Percentiles rank a stretch among this genome's conserved stretches.
phyloP scores from a whole-genome alignment of 2,329 filamentous ascomycete genomes.

The Thielaviopsis musarum region DNA sequence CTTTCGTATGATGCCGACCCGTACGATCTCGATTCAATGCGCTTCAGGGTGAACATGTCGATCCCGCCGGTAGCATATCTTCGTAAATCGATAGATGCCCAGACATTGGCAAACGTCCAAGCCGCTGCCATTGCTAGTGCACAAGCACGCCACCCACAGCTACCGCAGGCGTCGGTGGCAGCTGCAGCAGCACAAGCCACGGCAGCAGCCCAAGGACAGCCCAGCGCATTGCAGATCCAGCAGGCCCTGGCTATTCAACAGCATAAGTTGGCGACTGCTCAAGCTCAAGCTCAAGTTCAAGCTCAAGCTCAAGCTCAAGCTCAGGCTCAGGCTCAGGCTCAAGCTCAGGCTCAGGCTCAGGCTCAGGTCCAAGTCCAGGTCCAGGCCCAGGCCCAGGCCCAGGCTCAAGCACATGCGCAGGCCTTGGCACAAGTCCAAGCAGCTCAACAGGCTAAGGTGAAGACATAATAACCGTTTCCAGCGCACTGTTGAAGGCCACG shows the following conservation, averaged over 20 bases:
- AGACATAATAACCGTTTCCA: slow-evolving; percentile 1
- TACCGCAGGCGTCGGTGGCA: slow-evolving; percentile 14
- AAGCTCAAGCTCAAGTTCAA: slow-evolving; percentile 8
- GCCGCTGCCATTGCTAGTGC: slow-evolving; percentile 11
- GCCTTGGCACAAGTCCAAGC: slow-evolving; percentile 4
- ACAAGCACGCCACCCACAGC: slow-evolving; percentile 13
- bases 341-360: background rate
- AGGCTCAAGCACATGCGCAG: background rate
- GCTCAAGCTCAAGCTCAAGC: slow-evolving; percentile 10
- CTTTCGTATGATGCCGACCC: slow-evolving; percentile 62
- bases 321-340: slow-evolving; percentile 16
- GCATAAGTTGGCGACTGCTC: slow-evolving; percentile 12
- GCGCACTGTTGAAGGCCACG: background rate
- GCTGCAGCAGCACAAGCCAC: slow-evolving; percentile 13
- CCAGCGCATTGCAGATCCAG: slow-evolving; percentile 9
- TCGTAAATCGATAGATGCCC: slow-evolving; percentile 16
- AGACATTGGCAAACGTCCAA: slow-evolving; percentile 14
- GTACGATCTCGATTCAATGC: slow-evolving; percentile 40
- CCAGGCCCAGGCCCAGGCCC: slow-evolving; percentile 1
- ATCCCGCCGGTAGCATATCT: slow-evolving; percentile 8
- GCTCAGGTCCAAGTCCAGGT: background rate
- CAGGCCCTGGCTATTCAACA: slow-evolving; percentile 13
- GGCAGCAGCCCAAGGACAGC: slow-evolving; percentile 13
- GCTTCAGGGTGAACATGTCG: slow-evolving; percentile 29
- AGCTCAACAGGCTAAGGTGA: slow-evolving; percentile 6